These are phyloP conservation scores for Eucalyptus tenuipes DNA, from an alignment of 345 rosid genomes.

Conservation along the genomic window DNA sequence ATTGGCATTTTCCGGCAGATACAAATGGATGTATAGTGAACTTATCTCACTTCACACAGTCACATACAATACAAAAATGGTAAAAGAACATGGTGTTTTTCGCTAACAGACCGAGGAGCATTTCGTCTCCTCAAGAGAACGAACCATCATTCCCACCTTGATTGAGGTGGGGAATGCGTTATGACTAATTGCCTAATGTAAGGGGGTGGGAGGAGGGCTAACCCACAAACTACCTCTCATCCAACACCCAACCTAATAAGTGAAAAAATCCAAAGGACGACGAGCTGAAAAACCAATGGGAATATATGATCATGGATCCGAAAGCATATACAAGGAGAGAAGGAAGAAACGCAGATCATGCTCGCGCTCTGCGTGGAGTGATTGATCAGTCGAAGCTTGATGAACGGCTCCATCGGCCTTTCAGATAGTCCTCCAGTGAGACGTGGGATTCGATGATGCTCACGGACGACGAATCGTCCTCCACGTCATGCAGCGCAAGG, in stretches of 20 bases:
- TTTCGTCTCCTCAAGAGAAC: not conserved
- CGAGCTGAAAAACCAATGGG: not conserved
- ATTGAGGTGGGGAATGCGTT: not conserved
- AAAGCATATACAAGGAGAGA: not conserved
- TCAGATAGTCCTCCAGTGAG: conserved; percentile 74
- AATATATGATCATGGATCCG: not conserved
- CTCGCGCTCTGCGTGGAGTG: not conserved
- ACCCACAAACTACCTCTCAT: conserved; percentile 65
- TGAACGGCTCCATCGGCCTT: conserved; percentile 87
- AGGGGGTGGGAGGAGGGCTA: conserved; percentile 68
- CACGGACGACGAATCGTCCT: conserved; percentile 57
- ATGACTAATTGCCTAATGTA: not conserved
- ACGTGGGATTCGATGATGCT: conserved; percentile 60
- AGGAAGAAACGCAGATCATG: not conserved
- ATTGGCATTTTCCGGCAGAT: not conserved
- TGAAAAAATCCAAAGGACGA: not conserved
- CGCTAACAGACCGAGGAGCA: not conserved
- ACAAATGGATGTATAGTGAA: not conserved
- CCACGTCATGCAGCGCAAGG: conserved; percentile 64
- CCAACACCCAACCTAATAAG: conserved; percentile 27
- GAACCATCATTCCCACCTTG: not conserved
- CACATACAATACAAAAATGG: not conserved
- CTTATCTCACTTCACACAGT: not conserved
- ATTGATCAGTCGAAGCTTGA: conserved; percentile 68
- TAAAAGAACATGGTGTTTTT: not conserved